These are phyloP conservation scores for Pulveroboletus sp. DNA, from an alignment of 1,284 basidiomycete genomes.

Conservation along the genomic window DNA sequence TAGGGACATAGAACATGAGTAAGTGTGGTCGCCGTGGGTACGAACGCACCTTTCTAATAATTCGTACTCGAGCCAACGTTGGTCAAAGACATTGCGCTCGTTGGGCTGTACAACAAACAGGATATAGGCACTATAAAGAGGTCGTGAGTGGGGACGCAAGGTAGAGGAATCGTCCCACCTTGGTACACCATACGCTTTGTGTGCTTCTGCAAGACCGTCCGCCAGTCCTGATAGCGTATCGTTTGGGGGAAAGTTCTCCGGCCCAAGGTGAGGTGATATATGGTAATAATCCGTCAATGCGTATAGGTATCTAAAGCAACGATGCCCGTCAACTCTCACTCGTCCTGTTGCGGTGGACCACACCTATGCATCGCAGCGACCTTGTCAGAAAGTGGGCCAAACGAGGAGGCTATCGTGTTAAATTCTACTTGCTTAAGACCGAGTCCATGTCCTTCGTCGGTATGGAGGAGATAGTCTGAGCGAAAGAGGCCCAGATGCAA, in stretches of 20 bases:
- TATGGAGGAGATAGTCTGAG: constrained; percentile 93
- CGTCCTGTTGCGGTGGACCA: constrained; percentile 11
- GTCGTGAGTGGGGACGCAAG: not conserved
- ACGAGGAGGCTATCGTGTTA: constrained; percentile 94
- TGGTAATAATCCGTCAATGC: constrained; percentile 67
- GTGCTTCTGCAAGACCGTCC: constrained; percentile 78
- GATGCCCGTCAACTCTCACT: not conserved
- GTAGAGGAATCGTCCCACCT: constrained; percentile 39
- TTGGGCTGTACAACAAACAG: constrained; percentile 88
- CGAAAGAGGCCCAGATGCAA: constrained; percentile 92
- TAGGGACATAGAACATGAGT: not conserved
- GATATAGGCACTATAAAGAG: constrained; percentile 57
- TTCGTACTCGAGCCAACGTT: constrained; percentile 86
- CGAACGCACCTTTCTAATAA: constrained; percentile 68
- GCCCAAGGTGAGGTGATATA: constrained; percentile 54
- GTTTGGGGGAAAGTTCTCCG: constrained; percentile 73
- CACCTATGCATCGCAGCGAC: constrained; percentile 80
- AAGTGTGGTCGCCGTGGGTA: not conserved
- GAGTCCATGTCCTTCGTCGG: constrained; percentile 38
- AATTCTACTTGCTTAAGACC: constrained; percentile 95
- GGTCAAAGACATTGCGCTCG: constrained; percentile 97
- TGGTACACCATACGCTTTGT: constrained; percentile 67
- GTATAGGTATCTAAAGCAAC: constrained; percentile 59
- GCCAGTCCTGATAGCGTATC: constrained; percentile 71
- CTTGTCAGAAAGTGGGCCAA: constrained; percentile 80